Conservation (phyloP, 1,284 basidiomycete species). For the Phlebopus sp. region DNA sequence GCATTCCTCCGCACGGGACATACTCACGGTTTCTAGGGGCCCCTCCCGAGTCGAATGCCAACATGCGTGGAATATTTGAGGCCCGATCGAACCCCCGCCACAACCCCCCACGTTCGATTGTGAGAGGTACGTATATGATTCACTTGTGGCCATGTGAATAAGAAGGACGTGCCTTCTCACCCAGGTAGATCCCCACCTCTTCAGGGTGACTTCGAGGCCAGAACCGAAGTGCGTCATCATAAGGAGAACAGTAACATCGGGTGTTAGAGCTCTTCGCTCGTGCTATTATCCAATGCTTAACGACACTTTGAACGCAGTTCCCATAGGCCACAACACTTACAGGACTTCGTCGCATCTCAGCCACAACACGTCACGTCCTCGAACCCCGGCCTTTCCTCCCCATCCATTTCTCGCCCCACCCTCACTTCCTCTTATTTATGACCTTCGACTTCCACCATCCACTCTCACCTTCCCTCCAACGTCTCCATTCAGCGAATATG, state of each 20-base stretch:
- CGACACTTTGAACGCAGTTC: not conserved
- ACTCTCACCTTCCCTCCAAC: not conserved
- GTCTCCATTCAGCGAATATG: not conserved
- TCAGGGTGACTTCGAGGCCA: not conserved
- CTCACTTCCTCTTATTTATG: constrained; percentile 2
- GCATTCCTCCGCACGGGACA: not conserved
- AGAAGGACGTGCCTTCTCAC: not conserved
- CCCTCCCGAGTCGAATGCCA: not conserved
- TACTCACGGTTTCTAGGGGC: not conserved
- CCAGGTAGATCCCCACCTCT: not conserved
- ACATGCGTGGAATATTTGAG: not conserved
- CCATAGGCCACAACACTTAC: not conserved
- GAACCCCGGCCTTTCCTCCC: not conserved
- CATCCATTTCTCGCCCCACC: constrained; percentile 7
- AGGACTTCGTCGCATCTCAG: too few species aligned
- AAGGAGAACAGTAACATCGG: not conserved
- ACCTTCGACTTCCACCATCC: constrained; percentile 1
- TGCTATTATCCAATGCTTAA: not conserved
- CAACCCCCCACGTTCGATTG: not conserved
- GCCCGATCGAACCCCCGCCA: not conserved
- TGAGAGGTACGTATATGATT: not conserved
- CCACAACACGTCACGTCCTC: not conserved
- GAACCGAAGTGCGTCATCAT: constrained; percentile 1
- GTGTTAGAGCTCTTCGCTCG: not conserved
- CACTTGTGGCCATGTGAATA: not conserved